phyloP scores from a whole-genome alignment of 2,329 filamentous ascomycete species.

The Ambrosiella xylebori region DNA sequence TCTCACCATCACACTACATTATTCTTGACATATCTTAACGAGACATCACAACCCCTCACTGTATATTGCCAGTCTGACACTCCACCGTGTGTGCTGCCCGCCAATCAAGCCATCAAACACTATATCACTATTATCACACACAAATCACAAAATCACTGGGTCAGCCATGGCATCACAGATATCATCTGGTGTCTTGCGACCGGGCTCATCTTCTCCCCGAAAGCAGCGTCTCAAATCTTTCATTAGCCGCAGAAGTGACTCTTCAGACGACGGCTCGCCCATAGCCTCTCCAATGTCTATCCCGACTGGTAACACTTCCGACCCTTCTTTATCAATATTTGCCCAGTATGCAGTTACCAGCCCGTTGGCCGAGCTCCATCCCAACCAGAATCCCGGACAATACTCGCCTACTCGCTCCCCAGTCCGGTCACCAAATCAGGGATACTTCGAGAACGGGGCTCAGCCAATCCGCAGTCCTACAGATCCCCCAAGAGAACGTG shows the following conservation, averaged over 20 bases:
- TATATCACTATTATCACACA: background rate
- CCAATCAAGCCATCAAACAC: background rate
- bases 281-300: constrained; percentile 8
- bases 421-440: constrained; percentile 5
- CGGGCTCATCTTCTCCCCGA: constrained; percentile 7
- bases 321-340: constrained; percentile 8
- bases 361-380: constrained; percentile 9
- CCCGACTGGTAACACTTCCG: constrained; percentile 7
- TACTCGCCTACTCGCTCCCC: constrained; percentile 9
- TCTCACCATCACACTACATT: background rate
- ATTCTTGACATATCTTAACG: background rate
- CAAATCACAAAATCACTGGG: background rate
- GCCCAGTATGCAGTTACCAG: constrained; percentile 9
- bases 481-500: constrained; percentile 12
- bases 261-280: constrained; percentile 7
- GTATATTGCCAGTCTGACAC: background rate
- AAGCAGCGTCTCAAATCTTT: constrained; percentile 12
- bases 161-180: constrained; percentile 11
- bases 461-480: background rate
- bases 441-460: background rate
- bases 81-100: background rate
- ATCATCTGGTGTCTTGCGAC: constrained; percentile 10
- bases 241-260: constrained; percentile 12
- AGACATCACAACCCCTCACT: background rate
- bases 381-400: constrained; percentile 5